phyloP scores from a whole-genome alignment of 2,329 filamentous ascomycete species.

The Teratosphaeria epicoccoides region DNA sequence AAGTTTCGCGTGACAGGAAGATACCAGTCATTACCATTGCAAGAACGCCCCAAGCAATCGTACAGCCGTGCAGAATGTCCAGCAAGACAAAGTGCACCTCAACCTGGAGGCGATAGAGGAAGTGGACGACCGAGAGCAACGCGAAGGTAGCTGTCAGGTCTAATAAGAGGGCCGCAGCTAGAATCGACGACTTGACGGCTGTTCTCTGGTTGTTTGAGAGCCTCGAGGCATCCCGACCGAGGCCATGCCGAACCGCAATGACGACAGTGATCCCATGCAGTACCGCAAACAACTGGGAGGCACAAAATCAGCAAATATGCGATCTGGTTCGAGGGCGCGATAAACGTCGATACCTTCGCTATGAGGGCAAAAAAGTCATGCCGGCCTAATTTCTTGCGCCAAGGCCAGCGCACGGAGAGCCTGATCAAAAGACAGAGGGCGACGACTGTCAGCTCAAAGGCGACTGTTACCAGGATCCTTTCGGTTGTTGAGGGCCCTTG shows the following conservation, averaged over 20 bases:
- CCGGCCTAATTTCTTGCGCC: background rate
- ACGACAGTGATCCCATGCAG: background rate
- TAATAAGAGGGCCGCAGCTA: background rate
- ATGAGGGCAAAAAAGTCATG: background rate
- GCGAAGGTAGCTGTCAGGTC: background rate
- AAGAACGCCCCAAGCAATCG: background rate
- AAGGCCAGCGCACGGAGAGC: constrained; percentile 1
- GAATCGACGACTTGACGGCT: background rate
- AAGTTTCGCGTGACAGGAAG: background rate
- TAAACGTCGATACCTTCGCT: background rate
- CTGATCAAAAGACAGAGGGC: background rate
- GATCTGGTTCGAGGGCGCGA: background rate
- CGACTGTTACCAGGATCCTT: background rate
- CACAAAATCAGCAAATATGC: background rate
- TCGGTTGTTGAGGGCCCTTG: background rate
- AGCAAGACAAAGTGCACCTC: background rate
- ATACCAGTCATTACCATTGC: background rate
- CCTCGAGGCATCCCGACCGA: background rate
- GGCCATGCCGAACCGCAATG: background rate
- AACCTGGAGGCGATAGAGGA: background rate
- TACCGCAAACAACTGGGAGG: background rate
- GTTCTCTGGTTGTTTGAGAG: background rate
- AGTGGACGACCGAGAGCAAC: background rate
- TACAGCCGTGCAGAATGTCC: background rate
- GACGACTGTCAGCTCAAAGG: background rate